Base-by-base conservation (phyloP, 768 basidiomycete genomes). In the Fistulinella prunicolor region DNA sequence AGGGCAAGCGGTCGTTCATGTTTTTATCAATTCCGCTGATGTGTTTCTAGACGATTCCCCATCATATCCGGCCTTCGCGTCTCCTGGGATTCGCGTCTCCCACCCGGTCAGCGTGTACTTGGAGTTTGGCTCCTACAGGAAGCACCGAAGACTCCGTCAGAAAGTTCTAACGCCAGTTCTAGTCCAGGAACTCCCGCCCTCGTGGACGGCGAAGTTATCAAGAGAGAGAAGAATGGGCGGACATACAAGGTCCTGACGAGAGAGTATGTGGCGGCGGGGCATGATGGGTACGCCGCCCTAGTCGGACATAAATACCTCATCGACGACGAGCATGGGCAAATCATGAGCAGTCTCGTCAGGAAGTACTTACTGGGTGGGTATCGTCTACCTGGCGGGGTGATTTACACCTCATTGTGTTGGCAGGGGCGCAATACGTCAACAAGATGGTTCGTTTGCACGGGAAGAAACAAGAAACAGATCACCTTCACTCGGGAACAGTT, bases 51-150 rank as follows among this genome's bases (percentile, higher is more conserved):
- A 19, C 89, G 93, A 12, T 96, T 96, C 68, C 92, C 93, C 0
- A 76, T 92, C 12, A 73, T 95, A 34, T 86, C 92, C 20, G 93
- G 93, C n/a, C 76, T 94, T 32, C 82, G 81, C 10, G 85, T 94
- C 9, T 77, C 81, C 14, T 94, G 92, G 93, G 92, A 96, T 63
- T 94, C 90, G 29, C 77, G 80, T 23, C 75, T 73, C 35, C 77
- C 80, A 1, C 78, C 89, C 0, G 84, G 85, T 14, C 72, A 83
- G 44, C 83, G 93, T 16, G 80, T 96, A 6, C 66, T 85, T 20
- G 85, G 85, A 4, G 73, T 95, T 20, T 84, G 84, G 81, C 69
- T 85, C 37, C 53, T 80, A 50, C 69, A 73, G 56, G 26, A 34
- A 36, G 35, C 17, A 19, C 35, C 35, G 17, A 36, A 36, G 17